These are phyloP conservation scores for Paracorniculantispora psalliotae DNA, from an alignment of 2,329 filamentous ascomycete genomes.

Conservation along the genomic window DNA sequence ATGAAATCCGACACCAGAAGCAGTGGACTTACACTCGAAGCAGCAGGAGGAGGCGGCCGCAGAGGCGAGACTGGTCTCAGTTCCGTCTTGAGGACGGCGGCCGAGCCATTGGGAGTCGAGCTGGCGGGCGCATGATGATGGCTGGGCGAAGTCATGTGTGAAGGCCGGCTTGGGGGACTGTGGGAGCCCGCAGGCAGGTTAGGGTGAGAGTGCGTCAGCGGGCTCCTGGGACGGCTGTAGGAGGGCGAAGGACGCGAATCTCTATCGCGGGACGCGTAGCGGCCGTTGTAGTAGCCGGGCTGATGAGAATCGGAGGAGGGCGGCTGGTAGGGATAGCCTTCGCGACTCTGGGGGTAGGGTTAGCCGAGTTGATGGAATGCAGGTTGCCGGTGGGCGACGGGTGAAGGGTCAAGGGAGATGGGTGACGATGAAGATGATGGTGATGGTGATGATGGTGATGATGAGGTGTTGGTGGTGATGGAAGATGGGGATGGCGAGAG, in stretches of 20 bases:
- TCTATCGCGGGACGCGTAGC: slow-evolving; percentile 42
- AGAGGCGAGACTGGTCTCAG: slow-evolving; percentile 36
- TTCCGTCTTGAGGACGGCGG: slow-evolving; percentile 34
- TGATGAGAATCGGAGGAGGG: slow-evolving; percentile 38
- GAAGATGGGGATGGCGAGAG: too few species aligned
- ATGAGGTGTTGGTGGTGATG: slow-evolving; percentile 2
- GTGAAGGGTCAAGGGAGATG: slow-evolving; percentile 17
- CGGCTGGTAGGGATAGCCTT: slow-evolving; percentile 43
- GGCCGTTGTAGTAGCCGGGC: slow-evolving; percentile 44
- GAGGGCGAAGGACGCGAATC: slow-evolving; percentile 28
- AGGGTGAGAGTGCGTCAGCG: slow-evolving; percentile 45
- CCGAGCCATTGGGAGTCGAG: slow-evolving; percentile 36
- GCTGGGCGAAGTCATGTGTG: slow-evolving; percentile 44
- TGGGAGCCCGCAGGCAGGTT: slow-evolving; percentile 38
- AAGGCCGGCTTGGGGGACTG: slow-evolving; percentile 36
- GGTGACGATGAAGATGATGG: slow-evolving; percentile 15
- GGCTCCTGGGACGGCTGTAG: slow-evolving; percentile 44
- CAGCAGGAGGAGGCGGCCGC: slow-evolving; percentile 31
- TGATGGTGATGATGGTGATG: not conserved
- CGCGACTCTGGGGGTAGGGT: slow-evolving; percentile 38
- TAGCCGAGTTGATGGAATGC: slow-evolving; percentile 21
- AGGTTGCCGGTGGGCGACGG: slow-evolving; percentile 16
- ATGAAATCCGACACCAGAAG: too few species aligned
- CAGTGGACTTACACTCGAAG: slow-evolving; percentile 30
- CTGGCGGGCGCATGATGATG: slow-evolving; percentile 38